A percentile compares a stretch with the other conserved stretches of the same genome.
phyloP scores from a whole-genome alignment of 768 basidiomycete genomes.

The Pleurotus tuber-regium region DNA sequence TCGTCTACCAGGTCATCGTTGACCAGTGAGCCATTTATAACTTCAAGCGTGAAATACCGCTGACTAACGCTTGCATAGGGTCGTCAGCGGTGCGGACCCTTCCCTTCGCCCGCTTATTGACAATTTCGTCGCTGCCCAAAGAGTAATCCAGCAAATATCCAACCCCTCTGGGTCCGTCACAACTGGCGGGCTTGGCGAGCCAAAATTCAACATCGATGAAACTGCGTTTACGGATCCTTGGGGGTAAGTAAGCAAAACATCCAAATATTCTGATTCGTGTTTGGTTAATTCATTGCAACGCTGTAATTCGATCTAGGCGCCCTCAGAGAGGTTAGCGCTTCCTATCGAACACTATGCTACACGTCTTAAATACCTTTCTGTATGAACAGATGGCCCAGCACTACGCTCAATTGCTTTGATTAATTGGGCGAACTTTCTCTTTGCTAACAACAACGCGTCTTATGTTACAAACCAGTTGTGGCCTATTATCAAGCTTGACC shows the following conservation, averaged over 20 bases:
- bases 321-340: slow-evolving; percentile 52
- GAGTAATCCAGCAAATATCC: slow-evolving; percentile 52
- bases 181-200: slow-evolving; percentile 70
- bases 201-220: slow-evolving; percentile 66
- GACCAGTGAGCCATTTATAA: slow-evolving; percentile 31
- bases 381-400: slow-evolving; percentile 61
- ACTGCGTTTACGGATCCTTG: slow-evolving; percentile 55
- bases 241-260: slow-evolving; percentile 27
- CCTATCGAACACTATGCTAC: neutral
- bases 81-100: slow-evolving; percentile 28
- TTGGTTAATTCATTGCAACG: too few relatives aligned
- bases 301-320: too few relatives aligned
- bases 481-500: slow-evolving; percentile 70
- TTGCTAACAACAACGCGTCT: slow-evolving; percentile 42
- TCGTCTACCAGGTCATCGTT: slow-evolving; percentile 52
- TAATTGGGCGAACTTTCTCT: slow-evolving; percentile 62
- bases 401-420: slow-evolving; percentile 66
- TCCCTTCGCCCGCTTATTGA: slow-evolving; percentile 50
- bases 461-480: slow-evolving; percentile 54
- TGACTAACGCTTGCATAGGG: slow-evolving; percentile 10
- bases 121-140: slow-evolving; percentile 50
- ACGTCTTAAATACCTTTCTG: neutral
- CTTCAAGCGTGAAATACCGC: neutral
- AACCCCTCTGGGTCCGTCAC: slow-evolving; percentile 65
- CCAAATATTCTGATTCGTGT: neutral